Percentiles rank a stretch among this genome's conserved stretches.
phyloP scores from a whole-genome alignment of 2,329 filamentous ascomycete genomes.

The Leptosphaerulina australis region DNA sequence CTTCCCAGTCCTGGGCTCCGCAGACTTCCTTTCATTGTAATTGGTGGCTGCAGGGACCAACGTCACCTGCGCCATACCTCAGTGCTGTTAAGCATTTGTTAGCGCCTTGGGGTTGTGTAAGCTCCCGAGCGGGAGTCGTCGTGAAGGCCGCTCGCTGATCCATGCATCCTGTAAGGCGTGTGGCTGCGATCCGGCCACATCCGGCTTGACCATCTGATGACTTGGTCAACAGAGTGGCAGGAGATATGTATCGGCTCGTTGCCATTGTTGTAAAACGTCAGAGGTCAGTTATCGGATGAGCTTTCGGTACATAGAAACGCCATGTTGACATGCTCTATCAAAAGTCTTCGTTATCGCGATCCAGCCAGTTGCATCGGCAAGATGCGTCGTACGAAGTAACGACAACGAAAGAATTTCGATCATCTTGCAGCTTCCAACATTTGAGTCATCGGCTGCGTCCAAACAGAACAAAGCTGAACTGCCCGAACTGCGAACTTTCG shows the following conservation, averaged over 20 bases:
- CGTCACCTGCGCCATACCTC: slow-evolving; percentile 30
- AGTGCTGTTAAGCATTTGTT: slow-evolving; percentile 31
- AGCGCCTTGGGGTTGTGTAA: slow-evolving; percentile 22
- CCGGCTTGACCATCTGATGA: slow-evolving; percentile 21
- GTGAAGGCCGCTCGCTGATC: slow-evolving; percentile 13
- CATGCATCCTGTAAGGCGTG: slow-evolving; percentile 10
- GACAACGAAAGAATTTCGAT: slow-evolving; percentile 9
- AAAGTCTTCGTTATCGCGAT: background rate
- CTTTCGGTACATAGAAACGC: background rate
- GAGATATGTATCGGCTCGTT: slow-evolving; percentile 2
- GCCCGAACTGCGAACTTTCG: slow-evolving; percentile 6
- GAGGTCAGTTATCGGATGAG: background rate
- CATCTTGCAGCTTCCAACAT: slow-evolving; percentile 9
- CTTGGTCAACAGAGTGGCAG: too few relatives aligned
- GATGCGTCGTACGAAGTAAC: slow-evolving; percentile 12
- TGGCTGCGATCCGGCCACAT: slow-evolving; percentile 27
- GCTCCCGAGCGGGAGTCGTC: slow-evolving; percentile 21
- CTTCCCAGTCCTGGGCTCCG: slow-evolving; percentile 12
- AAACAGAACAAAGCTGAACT: background rate
- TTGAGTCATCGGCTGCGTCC: slow-evolving; percentile 23
- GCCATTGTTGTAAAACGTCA: background rate
- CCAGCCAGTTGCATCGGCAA: background rate
- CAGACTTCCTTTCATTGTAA: slow-evolving; percentile 15
- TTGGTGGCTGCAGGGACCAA: slow-evolving; percentile 20
- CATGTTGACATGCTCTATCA: background rate